phyloP scores from a whole-genome alignment of 2,329 filamentous ascomycete genomes.

The Zarea fungicola region DNA sequence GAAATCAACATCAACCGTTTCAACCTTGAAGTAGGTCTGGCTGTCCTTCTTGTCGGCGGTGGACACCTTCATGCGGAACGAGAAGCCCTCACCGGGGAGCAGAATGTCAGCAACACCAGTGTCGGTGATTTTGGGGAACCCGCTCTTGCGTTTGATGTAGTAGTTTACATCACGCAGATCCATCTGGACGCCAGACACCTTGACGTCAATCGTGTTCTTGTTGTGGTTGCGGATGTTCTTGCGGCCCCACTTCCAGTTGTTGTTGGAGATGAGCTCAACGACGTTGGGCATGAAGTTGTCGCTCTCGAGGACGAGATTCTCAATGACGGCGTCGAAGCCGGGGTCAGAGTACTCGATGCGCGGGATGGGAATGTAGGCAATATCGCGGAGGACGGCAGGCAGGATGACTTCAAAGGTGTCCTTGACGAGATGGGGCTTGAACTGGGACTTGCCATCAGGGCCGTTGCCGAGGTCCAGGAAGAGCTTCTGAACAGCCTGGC shows the following conservation, averaged over 20 bases:
- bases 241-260: constrained; percentile 92
- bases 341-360: constrained; percentile 88
- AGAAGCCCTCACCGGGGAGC: constrained; percentile 80
- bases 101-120: constrained; percentile 84
- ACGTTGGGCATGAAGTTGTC: constrained; percentile 96
- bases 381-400: constrained; percentile 73
- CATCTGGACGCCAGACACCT: constrained; percentile 86
- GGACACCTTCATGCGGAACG: constrained; percentile 85
- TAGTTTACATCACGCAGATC: constrained; percentile 88
- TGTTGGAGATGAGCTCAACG: constrained; percentile 81
- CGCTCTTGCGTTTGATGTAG: constrained; percentile 91
- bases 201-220: constrained; percentile 76
- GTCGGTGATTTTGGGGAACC: constrained; percentile 84
- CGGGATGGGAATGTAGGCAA: constrained; percentile 87
- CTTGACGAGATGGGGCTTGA: constrained; percentile 91
- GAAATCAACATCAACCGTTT: constrained; percentile 78
- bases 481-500: constrained; percentile 69
- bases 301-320: constrained; percentile 92
- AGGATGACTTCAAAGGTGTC: constrained; percentile 84
- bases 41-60: constrained; percentile 70
- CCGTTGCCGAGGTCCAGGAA: constrained; percentile 87
- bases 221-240: constrained; percentile 78
- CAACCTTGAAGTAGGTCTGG: constrained; percentile 89
- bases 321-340: constrained; percentile 79
- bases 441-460: constrained; percentile 72